These are phyloP conservation scores for Lachancea meyersii DNA, from an alignment of 805 yeast genomes.

Conservation along the genomic window DNA sequence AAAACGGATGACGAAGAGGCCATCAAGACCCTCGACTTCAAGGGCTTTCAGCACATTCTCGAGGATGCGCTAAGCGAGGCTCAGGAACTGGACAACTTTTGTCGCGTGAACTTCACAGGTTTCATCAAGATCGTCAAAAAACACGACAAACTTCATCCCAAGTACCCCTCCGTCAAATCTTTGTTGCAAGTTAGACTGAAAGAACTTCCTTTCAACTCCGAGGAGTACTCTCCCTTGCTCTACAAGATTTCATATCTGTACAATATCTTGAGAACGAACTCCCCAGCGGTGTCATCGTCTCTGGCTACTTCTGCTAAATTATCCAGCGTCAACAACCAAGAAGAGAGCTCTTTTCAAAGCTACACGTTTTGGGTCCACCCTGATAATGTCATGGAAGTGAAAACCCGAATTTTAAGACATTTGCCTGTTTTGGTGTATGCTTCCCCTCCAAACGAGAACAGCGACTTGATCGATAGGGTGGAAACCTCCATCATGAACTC, in stretches of 20 bases:
- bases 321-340: conserved; percentile 30
- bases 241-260: conserved; percentile 77
- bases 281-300: conserved; percentile 30
- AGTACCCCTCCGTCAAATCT: conserved; percentile 80
- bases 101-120: conserved; percentile 90
- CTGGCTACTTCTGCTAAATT: conserved; percentile 35
- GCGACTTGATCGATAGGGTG: conserved; percentile 23
- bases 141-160: conserved; percentile 85
- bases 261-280: conserved; percentile 68
- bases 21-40: conserved; percentile 46
- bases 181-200: conserved; percentile 80
- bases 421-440: conserved; percentile 83
- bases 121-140: conserved; percentile 91
- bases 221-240: conserved; percentile 87
- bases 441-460: conserved; percentile 33
- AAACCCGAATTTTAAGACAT: conserved; percentile 89
- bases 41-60: conserved; percentile 55
- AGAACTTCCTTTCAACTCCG: conserved; percentile 85
- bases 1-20: conserved; percentile 41
- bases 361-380: conserved; percentile 95
- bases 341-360: conserved; percentile 44
- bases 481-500: conserved; percentile 24
- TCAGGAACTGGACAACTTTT: conserved; percentile 81
- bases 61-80: conserved; percentile 72
- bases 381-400: conserved; percentile 95